phyloP scores from a whole-genome alignment of 768 basidiomycete genomes.

The Calocera viscosa region DNA sequence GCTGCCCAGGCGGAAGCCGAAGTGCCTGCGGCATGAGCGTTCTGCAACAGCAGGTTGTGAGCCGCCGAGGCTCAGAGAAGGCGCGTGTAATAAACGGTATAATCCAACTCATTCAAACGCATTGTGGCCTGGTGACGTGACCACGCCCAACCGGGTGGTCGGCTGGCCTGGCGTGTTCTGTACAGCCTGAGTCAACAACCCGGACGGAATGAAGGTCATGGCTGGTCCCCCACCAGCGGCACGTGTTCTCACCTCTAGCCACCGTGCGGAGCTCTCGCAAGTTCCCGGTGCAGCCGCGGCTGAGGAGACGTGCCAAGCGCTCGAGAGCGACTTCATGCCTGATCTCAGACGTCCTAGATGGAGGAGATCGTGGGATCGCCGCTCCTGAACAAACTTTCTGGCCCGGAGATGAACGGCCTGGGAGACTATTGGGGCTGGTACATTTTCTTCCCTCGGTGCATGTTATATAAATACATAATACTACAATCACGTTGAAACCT shows the following conservation, averaged over 20 bases:
- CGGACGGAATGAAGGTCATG: not conserved
- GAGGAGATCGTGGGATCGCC: not conserved
- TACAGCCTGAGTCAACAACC: not conserved
- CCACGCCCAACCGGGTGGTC: too few species aligned
- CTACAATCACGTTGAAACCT: not conserved
- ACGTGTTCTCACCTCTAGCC: not conserved
- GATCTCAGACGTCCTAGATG: not conserved
- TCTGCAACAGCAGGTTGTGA: not conserved
- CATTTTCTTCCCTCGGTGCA: not conserved
- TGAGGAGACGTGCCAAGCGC: not conserved
- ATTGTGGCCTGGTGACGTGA: too few species aligned
- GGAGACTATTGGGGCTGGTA: constrained; percentile 1
- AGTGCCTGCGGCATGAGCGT: not conserved
- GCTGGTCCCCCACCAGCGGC: constrained; percentile 1
- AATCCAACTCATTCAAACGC: not conserved
- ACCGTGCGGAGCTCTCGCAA: not conserved
- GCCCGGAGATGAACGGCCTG: not conserved
- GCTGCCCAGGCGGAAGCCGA: not conserved
- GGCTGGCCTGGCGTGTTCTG: too few species aligned
- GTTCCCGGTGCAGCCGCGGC: not conserved
- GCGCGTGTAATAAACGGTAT: not conserved
- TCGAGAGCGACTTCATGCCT: not conserved
- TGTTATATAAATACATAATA: not conserved
- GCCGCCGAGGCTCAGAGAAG: not conserved
- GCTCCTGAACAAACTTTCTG: constrained; percentile 1